Conservation (phyloP, 2,329 filamentous ascomycete species). For the Aspergillus sp. region DNA sequence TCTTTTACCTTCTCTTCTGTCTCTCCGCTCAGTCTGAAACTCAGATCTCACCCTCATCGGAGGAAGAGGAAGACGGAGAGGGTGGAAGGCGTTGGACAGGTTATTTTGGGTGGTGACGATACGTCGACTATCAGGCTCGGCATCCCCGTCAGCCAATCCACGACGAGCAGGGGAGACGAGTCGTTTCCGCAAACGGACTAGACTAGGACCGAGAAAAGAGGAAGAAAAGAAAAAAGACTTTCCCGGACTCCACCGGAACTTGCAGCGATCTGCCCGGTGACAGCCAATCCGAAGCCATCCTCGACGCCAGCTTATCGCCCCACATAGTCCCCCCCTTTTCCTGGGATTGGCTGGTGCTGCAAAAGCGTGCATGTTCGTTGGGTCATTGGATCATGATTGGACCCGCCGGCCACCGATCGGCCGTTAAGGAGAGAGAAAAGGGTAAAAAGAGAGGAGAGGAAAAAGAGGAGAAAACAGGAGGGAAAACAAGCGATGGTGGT, state of each 20-base stretch:
- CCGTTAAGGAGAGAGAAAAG: not conserved
- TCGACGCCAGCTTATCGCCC: conserved; percentile 19
- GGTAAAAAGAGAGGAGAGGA: not conserved
- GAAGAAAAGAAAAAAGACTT: conserved; percentile 6
- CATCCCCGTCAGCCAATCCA: conserved; percentile 16
- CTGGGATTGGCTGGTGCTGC: conserved; percentile 3
- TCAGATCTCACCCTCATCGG: conserved; percentile 7
- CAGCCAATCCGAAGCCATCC: conserved; percentile 13
- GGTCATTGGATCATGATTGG: conserved; percentile 6
- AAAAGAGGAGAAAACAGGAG: conserved; percentile 1
- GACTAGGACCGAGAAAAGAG: not conserved
- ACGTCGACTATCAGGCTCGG: conserved; percentile 17
- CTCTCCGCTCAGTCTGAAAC: conserved; percentile 10
- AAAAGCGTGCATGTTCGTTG: not conserved
- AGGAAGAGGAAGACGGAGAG: conserved; percentile 6
- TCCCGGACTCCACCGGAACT: conserved; percentile 9
- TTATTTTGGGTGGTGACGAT: too few relatives aligned
- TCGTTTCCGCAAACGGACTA: conserved; percentile 18
- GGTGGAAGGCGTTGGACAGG: not conserved
- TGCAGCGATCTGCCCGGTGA: conserved; percentile 17
- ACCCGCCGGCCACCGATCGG: conserved; percentile 2
- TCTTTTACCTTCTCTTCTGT: conserved; percentile 4
- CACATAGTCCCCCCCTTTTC: conserved; percentile 13
- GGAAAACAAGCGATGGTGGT: not conserved
- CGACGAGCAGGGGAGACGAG: not conserved